A percentile compares a stretch with the other conserved stretches of the same genome.
These are phyloP conservation scores for Heracleum sosnowskyi DNA, from an alignment of 129 eudicot genomes.

Conservation along the genomic window DNA sequence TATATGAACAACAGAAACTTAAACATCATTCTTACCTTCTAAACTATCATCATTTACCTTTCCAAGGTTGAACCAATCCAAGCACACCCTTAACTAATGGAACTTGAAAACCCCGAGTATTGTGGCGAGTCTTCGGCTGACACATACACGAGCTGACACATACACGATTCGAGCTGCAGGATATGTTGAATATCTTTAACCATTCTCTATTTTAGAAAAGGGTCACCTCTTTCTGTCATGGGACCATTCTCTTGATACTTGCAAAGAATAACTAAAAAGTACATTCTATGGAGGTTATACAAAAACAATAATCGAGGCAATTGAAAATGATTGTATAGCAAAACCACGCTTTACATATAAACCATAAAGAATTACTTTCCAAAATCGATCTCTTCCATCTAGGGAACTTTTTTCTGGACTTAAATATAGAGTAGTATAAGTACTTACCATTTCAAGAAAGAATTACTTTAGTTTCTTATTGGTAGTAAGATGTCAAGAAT, in stretches of 20 bases:
- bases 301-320: neutral
- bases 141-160: too few species aligned
- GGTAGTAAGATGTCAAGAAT: too few species aligned
- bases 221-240: constrained; percentile 7
- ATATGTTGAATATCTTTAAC: constrained; percentile 33
- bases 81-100: constrained; percentile 40
- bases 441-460: neutral
- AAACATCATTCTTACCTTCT: constrained; percentile 44
- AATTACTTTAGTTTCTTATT: too few species aligned
- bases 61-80: constrained; percentile 72
- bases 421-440: neutral
- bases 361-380: neutral
- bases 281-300: neutral
- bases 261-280: constrained; percentile 45
- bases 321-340: neutral
- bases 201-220: constrained; percentile 17
- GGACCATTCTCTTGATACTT: constrained; percentile 30
- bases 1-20: too few species aligned
- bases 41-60: constrained; percentile 52
- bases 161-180: constrained; percentile 70
- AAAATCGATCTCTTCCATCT: neutral
- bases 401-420: neutral
- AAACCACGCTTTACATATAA: neutral
- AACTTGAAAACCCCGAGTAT: constrained; percentile 30
- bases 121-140: constrained; percentile 29